phyloP scores from a whole-genome alignment of 2,329 filamentous ascomycete species.

The Rutstroemia sp. region DNA sequence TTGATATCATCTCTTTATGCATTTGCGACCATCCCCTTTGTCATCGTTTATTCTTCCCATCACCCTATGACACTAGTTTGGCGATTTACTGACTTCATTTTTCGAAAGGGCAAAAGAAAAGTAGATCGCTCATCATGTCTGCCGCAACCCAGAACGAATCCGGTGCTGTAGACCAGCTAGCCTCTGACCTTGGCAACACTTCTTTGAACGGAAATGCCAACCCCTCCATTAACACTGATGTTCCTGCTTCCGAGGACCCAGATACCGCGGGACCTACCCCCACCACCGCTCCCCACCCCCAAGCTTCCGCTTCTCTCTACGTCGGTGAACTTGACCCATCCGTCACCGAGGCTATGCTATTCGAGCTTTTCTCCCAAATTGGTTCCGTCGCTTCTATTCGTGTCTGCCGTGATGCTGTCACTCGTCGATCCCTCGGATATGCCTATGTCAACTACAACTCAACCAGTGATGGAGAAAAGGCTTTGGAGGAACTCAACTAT shows the following conservation, averaged over 20 bases:
- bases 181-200: constrained; percentile 67
- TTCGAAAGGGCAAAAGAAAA: constrained; percentile 12
- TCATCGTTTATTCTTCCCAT: neutral
- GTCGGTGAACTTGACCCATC: constrained; percentile 97
- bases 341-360: constrained; percentile 99
- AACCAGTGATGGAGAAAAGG: constrained; percentile 91
- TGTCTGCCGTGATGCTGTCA: constrained; percentile 98
- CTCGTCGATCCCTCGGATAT: constrained; percentile 95
- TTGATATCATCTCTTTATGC: constrained; percentile 6
- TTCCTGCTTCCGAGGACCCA: constrained; percentile 50
- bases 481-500: constrained; percentile 98
- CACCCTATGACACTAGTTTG: neutral
- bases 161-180: constrained; percentile 68
- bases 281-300: constrained; percentile 69
- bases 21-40: neutral
- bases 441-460: constrained; percentile 99
- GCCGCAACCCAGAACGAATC: constrained; percentile 45
- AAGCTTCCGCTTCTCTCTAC: constrained; percentile 96
- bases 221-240: constrained; percentile 68
- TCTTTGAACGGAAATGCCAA: constrained; percentile 61
- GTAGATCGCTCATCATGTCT: constrained; percentile 46
- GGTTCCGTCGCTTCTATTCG: constrained; percentile 98
- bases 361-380: constrained; percentile 99
- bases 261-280: constrained; percentile 63
- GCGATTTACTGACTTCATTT: constrained; percentile 9